A percentile compares a stretch with the other conserved stretches of the same genome.
phyloP scores from a whole-genome alignment of 208 protist genomes.

The Angomonas ambiguus region DNA sequence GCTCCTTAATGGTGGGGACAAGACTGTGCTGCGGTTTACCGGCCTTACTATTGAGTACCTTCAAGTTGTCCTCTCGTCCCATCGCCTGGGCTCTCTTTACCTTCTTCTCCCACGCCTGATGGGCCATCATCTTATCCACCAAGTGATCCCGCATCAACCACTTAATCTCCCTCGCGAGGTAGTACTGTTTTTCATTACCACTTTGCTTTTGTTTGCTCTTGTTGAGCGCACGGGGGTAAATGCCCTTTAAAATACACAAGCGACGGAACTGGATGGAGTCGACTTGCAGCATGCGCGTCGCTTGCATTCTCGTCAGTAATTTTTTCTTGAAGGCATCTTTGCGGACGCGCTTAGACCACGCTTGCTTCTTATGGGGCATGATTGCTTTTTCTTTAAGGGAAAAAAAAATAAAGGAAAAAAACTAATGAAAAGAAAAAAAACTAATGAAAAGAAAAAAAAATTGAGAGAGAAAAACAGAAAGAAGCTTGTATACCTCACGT shows the following conservation, averaged over 20 bases:
- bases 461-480: conserved; percentile 9
- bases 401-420: conserved; percentile 14
- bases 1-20: conserved; percentile 94
- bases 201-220: conserved; percentile 94
- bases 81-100: conserved; percentile 88
- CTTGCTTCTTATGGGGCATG: conserved; percentile 81
- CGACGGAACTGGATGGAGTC: conserved; percentile 91
- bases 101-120: conserved; percentile 91
- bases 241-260: conserved; percentile 98
- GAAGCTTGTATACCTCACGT: too few relatives aligned
- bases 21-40: conserved; percentile 90
- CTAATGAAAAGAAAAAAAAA: conserved; percentile 1
- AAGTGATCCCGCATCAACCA: conserved; percentile 96
- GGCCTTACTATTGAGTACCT: conserved; percentile 45
- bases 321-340: conserved; percentile 90
- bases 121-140: conserved; percentile 94
- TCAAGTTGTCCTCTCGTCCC: conserved; percentile 60
- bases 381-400: background rate
- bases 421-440: conserved; percentile 16
- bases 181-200: conserved; percentile 96
- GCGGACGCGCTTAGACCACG: conserved; percentile 86
- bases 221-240: conserved; percentile 96
- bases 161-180: conserved; percentile 97
- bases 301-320: conserved; percentile 93
- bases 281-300: conserved; percentile 92